Evolutionary conservation across 176 grass and related monocot genomes (phyloP).

Genomic region (Cocos nucifera): DNA sequence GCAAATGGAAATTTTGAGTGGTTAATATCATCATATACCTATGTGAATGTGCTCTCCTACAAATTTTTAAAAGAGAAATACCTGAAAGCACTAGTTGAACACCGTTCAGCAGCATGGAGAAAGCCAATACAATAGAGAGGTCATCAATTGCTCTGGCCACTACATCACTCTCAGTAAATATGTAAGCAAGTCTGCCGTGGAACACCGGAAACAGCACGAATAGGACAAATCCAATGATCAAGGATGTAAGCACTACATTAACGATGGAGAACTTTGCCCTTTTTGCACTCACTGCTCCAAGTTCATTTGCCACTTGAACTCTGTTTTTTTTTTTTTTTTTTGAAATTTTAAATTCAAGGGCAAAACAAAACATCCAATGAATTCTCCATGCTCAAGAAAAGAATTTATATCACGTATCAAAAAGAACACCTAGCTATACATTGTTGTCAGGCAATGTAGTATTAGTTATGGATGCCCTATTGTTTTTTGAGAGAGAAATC

Average conservation of each 20-base stretch:
- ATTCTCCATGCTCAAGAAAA: too few relatives aligned
- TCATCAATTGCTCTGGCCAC: not conserved
- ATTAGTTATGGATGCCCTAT: too few relatives aligned
- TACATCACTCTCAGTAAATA: not conserved
- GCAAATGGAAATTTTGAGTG: too few relatives aligned
- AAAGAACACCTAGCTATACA: too few relatives aligned
- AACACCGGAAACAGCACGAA: not conserved
- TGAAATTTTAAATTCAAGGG: too few relatives aligned
- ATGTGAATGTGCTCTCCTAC: too few relatives aligned
- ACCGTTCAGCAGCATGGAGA: slow-evolving; percentile 34
- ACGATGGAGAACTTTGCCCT: not conserved
- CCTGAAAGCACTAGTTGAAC: slow-evolving; percentile 84
- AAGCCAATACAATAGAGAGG: not conserved
- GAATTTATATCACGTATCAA: too few relatives aligned
- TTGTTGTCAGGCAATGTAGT: too few relatives aligned
- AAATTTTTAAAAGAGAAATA: slow-evolving; percentile 7
- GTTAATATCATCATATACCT: too few relatives aligned
- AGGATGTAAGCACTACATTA: not conserved
- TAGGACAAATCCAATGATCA: not conserved
- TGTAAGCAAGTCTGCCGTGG: slow-evolving; percentile 39
- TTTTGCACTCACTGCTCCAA: not conserved
- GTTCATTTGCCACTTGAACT: not conserved
- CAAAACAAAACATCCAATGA: too few relatives aligned
- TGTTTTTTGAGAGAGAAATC: too few relatives aligned
- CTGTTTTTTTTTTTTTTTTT: not conserved